Conservation (phyloP, 2,329 filamentous ascomycete species). For the Diaporthe citri region DNA sequence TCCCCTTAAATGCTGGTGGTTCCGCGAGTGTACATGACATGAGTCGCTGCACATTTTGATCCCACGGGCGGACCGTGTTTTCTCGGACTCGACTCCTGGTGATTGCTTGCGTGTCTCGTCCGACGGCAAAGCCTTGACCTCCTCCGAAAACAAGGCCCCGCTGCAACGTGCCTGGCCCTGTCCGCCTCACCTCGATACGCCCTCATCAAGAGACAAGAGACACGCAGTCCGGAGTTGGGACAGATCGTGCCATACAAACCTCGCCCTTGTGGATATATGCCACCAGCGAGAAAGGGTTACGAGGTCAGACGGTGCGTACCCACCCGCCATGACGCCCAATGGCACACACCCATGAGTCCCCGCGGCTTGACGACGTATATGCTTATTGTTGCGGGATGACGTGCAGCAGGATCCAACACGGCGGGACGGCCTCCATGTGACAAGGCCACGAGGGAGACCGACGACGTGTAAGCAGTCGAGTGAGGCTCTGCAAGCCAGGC, state of each 20-base stretch:
- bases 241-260: not conserved
- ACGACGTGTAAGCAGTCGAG: slow-evolving; percentile 4
- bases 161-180: slow-evolving; percentile 9
- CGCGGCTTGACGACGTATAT: slow-evolving; percentile 19
- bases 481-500: slow-evolving; percentile 27
- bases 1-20: slow-evolving; percentile 27
- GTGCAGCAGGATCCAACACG: slow-evolving; percentile 27
- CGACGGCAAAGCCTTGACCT: slow-evolving; percentile 26
- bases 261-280: slow-evolving; percentile 8
- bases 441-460: slow-evolving; percentile 18
- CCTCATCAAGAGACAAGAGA: slow-evolving; percentile 2
- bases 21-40: slow-evolving; percentile 33
- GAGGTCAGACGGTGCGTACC: slow-evolving; percentile 22
- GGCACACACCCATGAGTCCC: not conserved
- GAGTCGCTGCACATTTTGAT: slow-evolving; percentile 23
- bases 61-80: slow-evolving; percentile 21
- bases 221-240: not conserved
- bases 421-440: slow-evolving; percentile 12
- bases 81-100: slow-evolving; percentile 15
- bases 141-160: slow-evolving; percentile 18
- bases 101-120: slow-evolving; percentile 25
- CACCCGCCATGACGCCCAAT: slow-evolving; percentile 11
- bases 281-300: not conserved
- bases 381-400: slow-evolving; percentile 31
- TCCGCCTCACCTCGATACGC: not conserved